phyloP scores from a whole-genome alignment of 306 rosid genomes.

The Quercus dentata region DNA sequence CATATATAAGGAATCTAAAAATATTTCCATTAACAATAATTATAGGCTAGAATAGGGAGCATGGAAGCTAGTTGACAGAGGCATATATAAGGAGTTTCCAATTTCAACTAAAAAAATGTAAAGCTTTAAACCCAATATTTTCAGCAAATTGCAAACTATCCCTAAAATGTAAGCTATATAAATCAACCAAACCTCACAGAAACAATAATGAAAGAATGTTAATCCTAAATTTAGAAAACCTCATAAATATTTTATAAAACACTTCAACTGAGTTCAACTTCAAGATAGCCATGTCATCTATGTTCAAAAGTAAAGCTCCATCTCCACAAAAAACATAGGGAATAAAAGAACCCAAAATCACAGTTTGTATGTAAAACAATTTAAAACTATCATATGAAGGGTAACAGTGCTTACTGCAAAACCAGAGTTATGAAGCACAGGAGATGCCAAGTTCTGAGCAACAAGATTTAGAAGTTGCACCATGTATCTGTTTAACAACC shows the following conservation, averaged over 20 bases:
- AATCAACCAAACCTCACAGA: background rate
- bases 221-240: background rate
- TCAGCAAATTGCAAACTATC: no score
- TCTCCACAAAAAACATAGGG: background rate
- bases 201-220: background rate
- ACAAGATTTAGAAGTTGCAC: slow-evolving; percentile 89
- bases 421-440: slow-evolving; percentile 96
- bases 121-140: background rate
- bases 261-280: background rate
- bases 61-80: background rate
- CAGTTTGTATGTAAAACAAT: slow-evolving; percentile 8
- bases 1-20: background rate
- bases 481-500: slow-evolving; percentile 73
- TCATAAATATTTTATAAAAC: background rate
- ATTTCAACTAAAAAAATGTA: background rate
- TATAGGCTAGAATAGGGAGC: background rate
- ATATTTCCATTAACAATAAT: background rate
- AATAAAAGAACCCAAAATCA: background rate
- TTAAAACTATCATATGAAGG: slow-evolving; percentile 18
- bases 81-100: background rate
- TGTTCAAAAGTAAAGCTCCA: background rate
- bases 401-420: slow-evolving; percentile 73
- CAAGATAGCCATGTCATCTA: background rate
- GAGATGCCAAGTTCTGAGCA: slow-evolving; percentile 87
- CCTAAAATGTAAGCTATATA: background rate